phyloP scores from a whole-genome alignment of 2,329 filamentous ascomycete genomes.

The Diaporthe ampelina region DNA sequence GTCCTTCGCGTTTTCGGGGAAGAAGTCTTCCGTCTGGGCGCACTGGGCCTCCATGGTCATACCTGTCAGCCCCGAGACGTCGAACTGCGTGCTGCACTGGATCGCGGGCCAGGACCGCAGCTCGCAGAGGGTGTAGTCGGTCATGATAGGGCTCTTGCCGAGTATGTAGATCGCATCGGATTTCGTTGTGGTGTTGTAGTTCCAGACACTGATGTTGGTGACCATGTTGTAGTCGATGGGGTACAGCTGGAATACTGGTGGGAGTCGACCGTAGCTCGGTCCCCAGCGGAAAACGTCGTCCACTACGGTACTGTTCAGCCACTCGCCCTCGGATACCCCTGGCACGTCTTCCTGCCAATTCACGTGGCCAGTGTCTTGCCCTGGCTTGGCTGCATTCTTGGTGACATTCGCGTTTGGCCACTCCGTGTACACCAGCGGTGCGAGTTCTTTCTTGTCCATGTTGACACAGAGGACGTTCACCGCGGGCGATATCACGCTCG shows the following conservation, averaged over 20 bases:
- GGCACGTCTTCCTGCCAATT: constrained; percentile 59
- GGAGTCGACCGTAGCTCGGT: constrained; percentile 60
- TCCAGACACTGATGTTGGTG: constrained; percentile 62
- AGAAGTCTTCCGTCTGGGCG: constrained; percentile 45
- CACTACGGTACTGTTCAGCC: constrained; percentile 70
- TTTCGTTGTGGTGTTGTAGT: constrained; percentile 43
- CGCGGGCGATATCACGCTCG: constrained; percentile 78
- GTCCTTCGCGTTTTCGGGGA: constrained; percentile 4
- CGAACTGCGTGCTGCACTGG: constrained; percentile 75
- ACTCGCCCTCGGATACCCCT: constrained; percentile 50
- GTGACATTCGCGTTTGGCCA: constrained; percentile 67
- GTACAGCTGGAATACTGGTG: constrained; percentile 67
- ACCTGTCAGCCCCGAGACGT: constrained; percentile 69
- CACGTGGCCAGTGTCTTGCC: constrained; percentile 51
- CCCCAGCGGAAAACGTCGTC: constrained; percentile 82
- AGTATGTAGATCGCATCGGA: constrained; percentile 76
- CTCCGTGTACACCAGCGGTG: constrained; percentile 72
- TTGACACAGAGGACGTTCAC: constrained; percentile 82
- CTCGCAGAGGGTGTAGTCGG: constrained; percentile 76
- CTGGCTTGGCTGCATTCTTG: constrained; percentile 42
- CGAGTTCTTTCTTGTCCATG: constrained; percentile 70
- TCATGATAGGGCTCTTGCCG: constrained; percentile 58
- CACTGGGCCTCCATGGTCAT: constrained; percentile 73
- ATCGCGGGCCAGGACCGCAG: constrained; percentile 74
- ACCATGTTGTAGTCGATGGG: constrained; percentile 78